Evolutionary conservation across 371 early-diverging fungal genomes (phyloP).

Genomic region (Funneliformis caledonium): DNA sequence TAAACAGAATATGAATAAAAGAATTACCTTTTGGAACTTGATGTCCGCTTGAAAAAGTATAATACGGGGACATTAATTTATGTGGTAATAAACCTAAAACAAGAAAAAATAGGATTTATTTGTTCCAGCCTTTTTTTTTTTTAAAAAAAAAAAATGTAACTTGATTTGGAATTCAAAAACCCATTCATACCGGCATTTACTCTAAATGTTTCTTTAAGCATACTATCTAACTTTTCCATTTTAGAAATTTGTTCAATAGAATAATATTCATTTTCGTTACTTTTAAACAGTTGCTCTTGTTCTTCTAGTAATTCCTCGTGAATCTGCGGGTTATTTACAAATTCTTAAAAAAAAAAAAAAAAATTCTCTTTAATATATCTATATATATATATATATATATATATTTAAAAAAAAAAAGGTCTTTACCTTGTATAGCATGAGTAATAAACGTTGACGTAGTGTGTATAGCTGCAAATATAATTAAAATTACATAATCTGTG

Average conservation of each 20-base stretch:
- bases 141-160: background rate
- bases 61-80: background rate
- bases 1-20: too few species aligned
- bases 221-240: slow-evolving; percentile 26
- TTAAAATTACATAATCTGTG: background rate
- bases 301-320: slow-evolving; percentile 4
- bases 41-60: slow-evolving; percentile 25
- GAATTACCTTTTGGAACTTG: slow-evolving; percentile 25
- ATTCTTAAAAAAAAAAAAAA: background rate
- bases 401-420: background rate
- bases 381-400: background rate
- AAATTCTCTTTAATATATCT: too few species aligned
- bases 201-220: slow-evolving; percentile 20
- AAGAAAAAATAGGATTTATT: too few species aligned
- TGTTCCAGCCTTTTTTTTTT: too few species aligned
- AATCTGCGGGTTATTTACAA: background rate
- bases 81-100: background rate
- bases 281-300: background rate
- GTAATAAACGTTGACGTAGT: background rate
- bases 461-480: slow-evolving; percentile 17
- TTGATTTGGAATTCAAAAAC: background rate
- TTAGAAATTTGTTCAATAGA: background rate
- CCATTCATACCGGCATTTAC: background rate
- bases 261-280: background rate
- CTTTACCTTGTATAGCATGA: background rate